Conservation (phyloP, 768 basidiomycete genomes). For the Hirschioporus abietinus region DNA sequence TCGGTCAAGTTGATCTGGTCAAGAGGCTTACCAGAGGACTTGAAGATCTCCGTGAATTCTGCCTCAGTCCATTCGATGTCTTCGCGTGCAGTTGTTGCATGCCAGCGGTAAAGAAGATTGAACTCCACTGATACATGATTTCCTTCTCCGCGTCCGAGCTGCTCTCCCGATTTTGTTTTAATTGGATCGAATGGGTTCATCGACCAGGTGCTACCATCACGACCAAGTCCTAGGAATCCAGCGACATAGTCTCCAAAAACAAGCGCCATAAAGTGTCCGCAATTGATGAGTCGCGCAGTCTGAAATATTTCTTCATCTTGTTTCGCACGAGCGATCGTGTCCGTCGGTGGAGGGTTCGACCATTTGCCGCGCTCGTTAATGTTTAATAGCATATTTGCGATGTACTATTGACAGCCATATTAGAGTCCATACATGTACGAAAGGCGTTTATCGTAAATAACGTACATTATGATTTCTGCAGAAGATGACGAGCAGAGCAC, state of each 20-base stretch:
- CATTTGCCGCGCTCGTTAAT: constrained; percentile 52
- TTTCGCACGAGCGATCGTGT: constrained; percentile 13
- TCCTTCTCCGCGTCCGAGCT: constrained; percentile 20
- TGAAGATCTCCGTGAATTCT: constrained; percentile 23
- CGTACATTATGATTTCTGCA: constrained; percentile 48
- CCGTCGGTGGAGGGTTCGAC: constrained; percentile 33
- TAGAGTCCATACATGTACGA: neutral
- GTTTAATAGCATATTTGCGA: constrained; percentile 45
- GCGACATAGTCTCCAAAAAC: constrained; percentile 56
- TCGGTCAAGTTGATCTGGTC: constrained; percentile 16
- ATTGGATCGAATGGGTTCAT: constrained; percentile 44
- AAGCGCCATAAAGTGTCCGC: constrained; percentile 49
- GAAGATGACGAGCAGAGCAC: constrained; percentile 51
- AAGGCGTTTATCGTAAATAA: neutral
- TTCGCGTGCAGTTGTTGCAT: constrained; percentile 22
- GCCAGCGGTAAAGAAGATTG: constrained; percentile 29
- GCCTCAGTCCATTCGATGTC: constrained; percentile 29
- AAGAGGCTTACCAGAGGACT: constrained; percentile 16
- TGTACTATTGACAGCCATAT: constrained; percentile 24
- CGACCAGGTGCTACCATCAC: constrained; percentile 46
- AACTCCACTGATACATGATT: constrained; percentile 20
- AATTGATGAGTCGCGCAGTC: constrained; percentile 48
- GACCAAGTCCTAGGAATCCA: constrained; percentile 46
- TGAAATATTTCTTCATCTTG: constrained; percentile 60
- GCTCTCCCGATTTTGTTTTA: neutral